Evolutionary conservation across 441 rosid species (phyloP), one percentile per base, ranked within the genome.

Genomic region (Manihot esculenta): DNA sequence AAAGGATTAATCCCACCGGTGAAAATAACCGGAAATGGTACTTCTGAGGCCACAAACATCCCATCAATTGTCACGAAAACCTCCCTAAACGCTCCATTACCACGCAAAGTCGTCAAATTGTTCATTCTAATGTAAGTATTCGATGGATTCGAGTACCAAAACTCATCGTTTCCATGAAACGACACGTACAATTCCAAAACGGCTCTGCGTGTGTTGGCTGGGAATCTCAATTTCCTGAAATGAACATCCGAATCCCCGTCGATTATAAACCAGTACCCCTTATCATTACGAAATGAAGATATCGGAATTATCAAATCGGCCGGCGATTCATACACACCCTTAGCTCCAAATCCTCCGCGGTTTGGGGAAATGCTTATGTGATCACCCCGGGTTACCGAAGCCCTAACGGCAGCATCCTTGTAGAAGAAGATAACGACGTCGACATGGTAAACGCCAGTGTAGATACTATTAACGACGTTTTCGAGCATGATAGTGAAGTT

Each of bases 111-210:
- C 0, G 81, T 87, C 70, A 91, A 57, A 64, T 88, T 85, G 74
- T 94, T 94, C 58, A 70, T 73, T 67, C 27, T 65, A 24, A 91
- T 78, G 70, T 91, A 94, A 8, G 88, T 78, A 73, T 84, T 49
- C 6, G 98, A 89, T 17, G 93, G 98, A 62, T 94, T 91, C 10
- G 94, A 89, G 70, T 91, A 94, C 98, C 98, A 91, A 49, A 91
- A 91, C 85, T 93, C 98, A 41, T 93, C 97, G 55, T 87, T 66
- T 12, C 94, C 98, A 30, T 93, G 98, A 60, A 82, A 91, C 2
- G 97, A 93, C 23, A 83, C 87, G 20, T 84, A 88, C 33, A 93
- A 20, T 57, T 93, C 98, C 71, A 94, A 45, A 50, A 89, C 78
- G 41, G 80, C 84, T 50, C 70, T 81, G 21, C 50, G 74, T 21